These are phyloP conservation scores for Microbotryomycetes sp. DNA, from an alignment of 1,284 basidiomycete genomes.

Conservation along the genomic window DNA sequence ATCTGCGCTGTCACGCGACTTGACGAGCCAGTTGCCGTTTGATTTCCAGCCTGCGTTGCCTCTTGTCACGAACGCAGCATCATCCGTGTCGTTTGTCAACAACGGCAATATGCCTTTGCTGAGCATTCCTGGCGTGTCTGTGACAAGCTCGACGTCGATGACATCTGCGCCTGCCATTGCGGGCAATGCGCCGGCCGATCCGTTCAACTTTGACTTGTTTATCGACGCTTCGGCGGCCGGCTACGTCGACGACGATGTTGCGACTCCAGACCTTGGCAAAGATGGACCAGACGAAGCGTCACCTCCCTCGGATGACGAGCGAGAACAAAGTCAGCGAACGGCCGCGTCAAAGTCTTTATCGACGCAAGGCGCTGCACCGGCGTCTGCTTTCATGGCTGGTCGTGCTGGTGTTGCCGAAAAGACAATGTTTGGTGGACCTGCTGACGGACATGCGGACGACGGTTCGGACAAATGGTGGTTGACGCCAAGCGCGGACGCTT, in stretches of 20 bases:
- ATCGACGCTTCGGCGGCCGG: slow-evolving; percentile 25
- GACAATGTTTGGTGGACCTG: neutral
- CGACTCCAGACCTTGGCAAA: neutral
- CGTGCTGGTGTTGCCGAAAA: neutral
- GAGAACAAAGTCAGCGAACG: neutral
- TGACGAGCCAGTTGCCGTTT: slow-evolving; percentile 14
- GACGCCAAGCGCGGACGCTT: neutral
- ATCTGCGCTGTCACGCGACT: slow-evolving; percentile 2
- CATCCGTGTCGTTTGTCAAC: slow-evolving; percentile 16
- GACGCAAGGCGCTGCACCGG: neutral
- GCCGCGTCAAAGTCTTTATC: neutral
- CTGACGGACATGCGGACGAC: neutral
- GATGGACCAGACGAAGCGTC: neutral
- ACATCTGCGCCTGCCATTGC: neutral
- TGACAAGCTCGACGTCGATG: neutral
- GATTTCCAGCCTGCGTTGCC: slow-evolving; percentile 13
- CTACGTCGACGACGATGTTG: slow-evolving; percentile 14
- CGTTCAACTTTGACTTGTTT: slow-evolving; percentile 21
- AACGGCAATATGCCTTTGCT: neutral
- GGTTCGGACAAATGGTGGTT: neutral
- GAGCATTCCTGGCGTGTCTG: neutral
- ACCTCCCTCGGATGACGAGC: neutral
- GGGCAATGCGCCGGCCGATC: neutral
- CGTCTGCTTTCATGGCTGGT: neutral
- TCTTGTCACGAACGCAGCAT: neutral